phyloP scores from a whole-genome alignment of 164 flowering plant species.

The Euptelea pleiosperma region DNA sequence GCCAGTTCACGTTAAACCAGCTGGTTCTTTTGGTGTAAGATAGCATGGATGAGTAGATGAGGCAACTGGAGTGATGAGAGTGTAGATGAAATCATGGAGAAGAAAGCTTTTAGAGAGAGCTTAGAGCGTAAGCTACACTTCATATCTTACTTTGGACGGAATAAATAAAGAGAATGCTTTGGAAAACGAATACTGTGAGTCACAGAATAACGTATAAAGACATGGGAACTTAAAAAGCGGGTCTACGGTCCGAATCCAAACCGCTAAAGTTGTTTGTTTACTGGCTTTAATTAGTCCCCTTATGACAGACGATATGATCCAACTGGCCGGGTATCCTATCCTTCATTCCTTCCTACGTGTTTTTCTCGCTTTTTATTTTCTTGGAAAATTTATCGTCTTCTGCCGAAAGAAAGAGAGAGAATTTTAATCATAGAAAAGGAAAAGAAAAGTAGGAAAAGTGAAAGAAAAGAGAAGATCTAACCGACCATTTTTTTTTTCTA shows the following conservation, averaged over 20 bases:
- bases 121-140: conserved; percentile 12
- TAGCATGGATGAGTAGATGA: too few species aligned
- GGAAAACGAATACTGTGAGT: conserved; percentile 1
- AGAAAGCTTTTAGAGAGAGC: conserved; percentile 3
- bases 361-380: not conserved
- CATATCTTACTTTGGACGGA: conserved; percentile 7
- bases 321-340: too few species aligned
- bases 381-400: not conserved
- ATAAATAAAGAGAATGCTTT: conserved; percentile 12
- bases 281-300: not conserved
- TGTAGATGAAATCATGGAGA: conserved; percentile 4
- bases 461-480: conserved; percentile 1
- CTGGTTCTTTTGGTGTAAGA: too few species aligned
- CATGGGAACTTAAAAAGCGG: not conserved
- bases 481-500: not conserved
- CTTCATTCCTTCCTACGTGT: not conserved
- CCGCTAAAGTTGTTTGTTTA: not conserved
- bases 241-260: too few species aligned
- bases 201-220: conserved; percentile 9
- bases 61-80: too few species aligned
- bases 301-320: too few species aligned
- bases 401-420: too few species aligned
- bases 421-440: not conserved
- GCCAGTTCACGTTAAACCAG: too few species aligned
- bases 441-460: not conserved